Evolutionary conservation across 805 yeast species (phyloP), one percentile per base, ranked within the genome.

Genomic region (Candida germanica): DNA sequence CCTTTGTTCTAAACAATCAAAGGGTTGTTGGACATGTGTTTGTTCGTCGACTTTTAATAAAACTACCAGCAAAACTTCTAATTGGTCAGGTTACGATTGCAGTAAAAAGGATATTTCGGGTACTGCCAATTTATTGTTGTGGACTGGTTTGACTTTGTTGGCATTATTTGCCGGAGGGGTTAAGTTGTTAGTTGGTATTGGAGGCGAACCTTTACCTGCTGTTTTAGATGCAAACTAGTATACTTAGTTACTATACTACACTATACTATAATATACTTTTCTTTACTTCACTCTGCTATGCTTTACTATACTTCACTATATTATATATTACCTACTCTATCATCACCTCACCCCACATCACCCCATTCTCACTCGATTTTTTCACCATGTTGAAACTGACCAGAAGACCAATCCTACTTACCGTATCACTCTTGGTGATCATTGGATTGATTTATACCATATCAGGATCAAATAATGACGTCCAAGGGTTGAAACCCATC

Each of bases 141-240:
- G 91, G 87, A 70, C 85, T 2, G 58, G 73, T 9, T 44, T 82
- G 9, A 73, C 69, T 3, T 56, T 80, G 35, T 32, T 68, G 23
- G 58, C 64, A 7, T 57, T 75, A 14, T 60, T 77, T 31, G 75
- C 59, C 25, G 68, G 64, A 6, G 84, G 82, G 26, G 56, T 80
- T 41, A 69, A 71, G 48, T 67, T 83, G 39, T 59, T 83, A 53
- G 54, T 58, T 38, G 53, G 66, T 24, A 64, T 79, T 42, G 88
- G 86, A 13, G 58, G 59, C 47, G 82, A 79, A 45, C 75, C 79
- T 29, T 68, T 82, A 43, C 87, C 88, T 12, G 86, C 87, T 16
- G 79, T 80, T 20, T 71, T 82, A 48, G 74, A 71, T 43, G 81
- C 83, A n/a, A n/a, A n/a, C n/a, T n/a, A n/a, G n/a, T n/a, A n/a